A percentile compares a stretch with the other conserved stretches of the same genome.
Evolutionary conservation across 441 rosid genomes (phyloP).

Genomic region (Eutrema salsugineum): DNA sequence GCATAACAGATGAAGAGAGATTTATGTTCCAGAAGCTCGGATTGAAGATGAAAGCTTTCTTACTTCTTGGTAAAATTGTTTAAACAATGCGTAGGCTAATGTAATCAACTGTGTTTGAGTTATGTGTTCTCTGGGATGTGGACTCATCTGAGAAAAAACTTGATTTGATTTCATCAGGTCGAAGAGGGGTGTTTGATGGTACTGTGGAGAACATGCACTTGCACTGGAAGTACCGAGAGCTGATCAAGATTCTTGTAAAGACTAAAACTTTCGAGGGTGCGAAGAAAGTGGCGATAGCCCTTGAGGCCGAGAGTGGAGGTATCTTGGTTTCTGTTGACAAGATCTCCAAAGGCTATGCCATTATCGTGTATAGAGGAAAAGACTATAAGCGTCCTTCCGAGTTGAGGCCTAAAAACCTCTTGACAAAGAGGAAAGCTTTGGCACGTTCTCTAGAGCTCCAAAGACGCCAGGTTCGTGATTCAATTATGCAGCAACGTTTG

Average conservation of each 20-base stretch:
- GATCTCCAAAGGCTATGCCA: conserved; percentile 90
- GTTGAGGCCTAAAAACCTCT: conserved; percentile 82
- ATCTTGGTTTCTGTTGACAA: conserved; percentile 87
- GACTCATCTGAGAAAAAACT: conserved; percentile 18
- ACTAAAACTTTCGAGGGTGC: conserved; percentile 74
- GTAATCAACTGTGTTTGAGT: background rate
- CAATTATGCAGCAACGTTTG: background rate
- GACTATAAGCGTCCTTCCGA: conserved; percentile 80
- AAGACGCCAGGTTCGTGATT: conserved; percentile 32
- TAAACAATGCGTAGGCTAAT: background rate
- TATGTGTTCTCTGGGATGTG: conserved; percentile 2
- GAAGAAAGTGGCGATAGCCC: conserved; percentile 79
- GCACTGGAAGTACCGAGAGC: conserved; percentile 96
- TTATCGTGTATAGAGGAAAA: conserved; percentile 82
- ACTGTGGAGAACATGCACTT: conserved; percentile 98
- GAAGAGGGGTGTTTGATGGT: conserved; percentile 96
- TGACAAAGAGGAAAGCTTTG: conserved; percentile 95
- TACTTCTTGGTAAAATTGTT: conserved; percentile 70
- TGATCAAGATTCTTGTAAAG: conserved; percentile 80
- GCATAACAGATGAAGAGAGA: conserved; percentile 93
- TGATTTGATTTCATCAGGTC: conserved; percentile 53
- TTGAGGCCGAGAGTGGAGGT: conserved; percentile 99
- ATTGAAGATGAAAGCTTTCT: conserved; percentile 90
- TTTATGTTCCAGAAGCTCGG: conserved; percentile 98
- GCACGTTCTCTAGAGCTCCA: conserved; percentile 88